Percentiles rank a stretch among this genome's conserved stretches.
These are phyloP conservation scores for Thelonectria discophora DNA, from an alignment of 2,329 filamentous ascomycete genomes.

Conservation along the genomic window DNA sequence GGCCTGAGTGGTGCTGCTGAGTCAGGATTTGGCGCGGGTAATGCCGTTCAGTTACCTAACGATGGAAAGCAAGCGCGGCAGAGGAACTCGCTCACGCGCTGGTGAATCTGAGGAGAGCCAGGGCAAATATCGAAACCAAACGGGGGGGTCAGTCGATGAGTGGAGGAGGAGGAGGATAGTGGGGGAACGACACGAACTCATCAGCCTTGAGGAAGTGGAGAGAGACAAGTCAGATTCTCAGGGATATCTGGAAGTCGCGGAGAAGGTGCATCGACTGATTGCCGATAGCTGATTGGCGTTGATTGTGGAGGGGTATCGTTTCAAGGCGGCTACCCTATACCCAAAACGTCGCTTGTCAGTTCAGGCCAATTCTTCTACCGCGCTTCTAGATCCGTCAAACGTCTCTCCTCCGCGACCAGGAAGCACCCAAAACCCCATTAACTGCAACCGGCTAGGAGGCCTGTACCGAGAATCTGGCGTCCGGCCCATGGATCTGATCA, in stretches of 20 bases:
- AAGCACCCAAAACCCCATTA: not conserved
- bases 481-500: not conserved
- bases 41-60: not conserved
- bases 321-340: conserved; percentile 27
- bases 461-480: not conserved
- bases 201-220: conserved; percentile 20
- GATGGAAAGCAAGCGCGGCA: conserved; percentile 1
- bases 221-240: not conserved
- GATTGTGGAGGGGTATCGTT: not conserved
- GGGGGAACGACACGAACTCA: conserved; percentile 31
- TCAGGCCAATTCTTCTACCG: conserved; percentile 2
- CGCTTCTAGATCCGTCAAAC: conserved; percentile 14
- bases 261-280: not conserved
- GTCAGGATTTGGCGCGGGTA: conserved; percentile 7
- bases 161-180: conserved; percentile 31
- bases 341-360: not conserved
- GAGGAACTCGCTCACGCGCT: not conserved
- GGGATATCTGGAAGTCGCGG: conserved; percentile 1
- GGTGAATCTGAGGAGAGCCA: not conserved
- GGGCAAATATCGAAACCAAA: conserved; percentile 23
- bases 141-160: conserved; percentile 34
- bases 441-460: not conserved
- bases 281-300: no score
- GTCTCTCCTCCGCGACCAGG: not conserved
- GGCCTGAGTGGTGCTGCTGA: conserved; percentile 1